Base-by-base conservation (phyloP, 2,329 filamentous ascomycete genomes). In the Ilyonectria mors-panacis region DNA sequence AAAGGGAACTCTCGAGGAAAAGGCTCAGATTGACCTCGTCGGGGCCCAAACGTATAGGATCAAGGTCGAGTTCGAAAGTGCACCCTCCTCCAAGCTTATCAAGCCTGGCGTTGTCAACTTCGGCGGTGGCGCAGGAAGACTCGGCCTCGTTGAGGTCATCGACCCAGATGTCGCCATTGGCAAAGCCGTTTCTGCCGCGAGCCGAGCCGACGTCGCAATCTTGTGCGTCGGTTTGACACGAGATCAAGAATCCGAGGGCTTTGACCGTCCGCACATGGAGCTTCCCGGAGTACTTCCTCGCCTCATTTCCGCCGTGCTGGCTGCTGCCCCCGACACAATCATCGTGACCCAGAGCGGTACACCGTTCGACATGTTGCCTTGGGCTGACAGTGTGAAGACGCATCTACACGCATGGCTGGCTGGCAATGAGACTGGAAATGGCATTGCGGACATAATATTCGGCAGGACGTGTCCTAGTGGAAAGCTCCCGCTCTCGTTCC, bases 1-100 rank as follows among this genome's bases (percentile, higher is more conserved):
- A 17, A 75, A 71, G 30, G 79, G 79, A 2, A 78, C 78, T 3
- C 66, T 75, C 13, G 79, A 80, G 58, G 73, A 78, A 65, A 71
- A 65, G 19, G 74, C 74, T 1, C 15, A 33, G 4, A 51, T 55
- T n/a, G 9, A 58, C 12, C 15, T 71, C 8, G 10, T 13, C 1
- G 55, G 59, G 5, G 69, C 67, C 12, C 66, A 69, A 26, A 59
- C 3, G 15, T 71, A 71, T 42, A 39, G 45, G 8, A 54, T 71
- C 35, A 35, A 35, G 2, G 57, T 71, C 26, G 53, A 51, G 6
- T 62, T 44, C 9, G 69, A 33, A 7, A 65, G 67, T 35, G 57
- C 44, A 4, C 23, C 56, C 3, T 60, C 69, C 1, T 66, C 63
- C 12, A 70, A 70, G 53, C 30, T 69, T 13, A 39, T 55, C 9